These are phyloP conservation scores for Penicillium crystallinum DNA, from an alignment of 495 filamentous ascomycete species.

Conservation along the genomic window DNA sequence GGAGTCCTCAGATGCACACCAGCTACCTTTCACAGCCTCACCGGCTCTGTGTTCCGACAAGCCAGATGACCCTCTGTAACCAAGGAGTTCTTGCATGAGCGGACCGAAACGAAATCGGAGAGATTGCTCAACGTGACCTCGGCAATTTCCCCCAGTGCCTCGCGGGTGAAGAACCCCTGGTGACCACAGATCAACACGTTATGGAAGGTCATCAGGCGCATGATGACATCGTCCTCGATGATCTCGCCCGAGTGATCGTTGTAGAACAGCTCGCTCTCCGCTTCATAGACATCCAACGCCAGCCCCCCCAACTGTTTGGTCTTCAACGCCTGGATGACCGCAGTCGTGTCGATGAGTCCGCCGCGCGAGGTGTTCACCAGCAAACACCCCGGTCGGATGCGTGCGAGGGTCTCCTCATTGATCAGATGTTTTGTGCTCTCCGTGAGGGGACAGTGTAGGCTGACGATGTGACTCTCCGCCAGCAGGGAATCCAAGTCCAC, in stretches of 20 bases:
- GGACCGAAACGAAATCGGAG: conserved; percentile 21
- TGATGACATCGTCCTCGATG: conserved; percentile 63
- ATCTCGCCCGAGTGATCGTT: conserved; percentile 61
- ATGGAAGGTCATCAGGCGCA: conserved; percentile 65
- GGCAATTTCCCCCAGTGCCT: conserved; percentile 61
- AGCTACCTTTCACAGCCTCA: conserved; percentile 22
- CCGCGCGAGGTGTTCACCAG: conserved; percentile 65
- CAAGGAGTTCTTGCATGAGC: conserved; percentile 31
- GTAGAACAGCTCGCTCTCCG: conserved; percentile 63
- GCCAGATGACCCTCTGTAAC: conserved; percentile 33
- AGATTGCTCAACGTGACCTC: conserved; percentile 56
- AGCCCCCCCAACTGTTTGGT: conserved; percentile 58
- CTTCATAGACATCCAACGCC: conserved; percentile 81
- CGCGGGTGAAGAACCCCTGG: conserved; percentile 65
- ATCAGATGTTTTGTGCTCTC: conserved; percentile 57
- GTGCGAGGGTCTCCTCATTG: conserved; percentile 44
- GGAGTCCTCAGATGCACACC: not conserved
- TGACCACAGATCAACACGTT: conserved; percentile 65
- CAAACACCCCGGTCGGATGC: conserved; percentile 56
- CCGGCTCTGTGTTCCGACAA: conserved; percentile 26
- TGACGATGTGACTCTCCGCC: conserved; percentile 53
- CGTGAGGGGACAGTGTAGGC: conserved; percentile 60
- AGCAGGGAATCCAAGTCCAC: conserved; percentile 52
- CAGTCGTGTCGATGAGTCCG: conserved; percentile 53
- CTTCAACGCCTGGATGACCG: conserved; percentile 58